These are phyloP conservation scores for Wickerhamomyces sp. DNA, from an alignment of 1,139 yeast genomes.

Conservation along the genomic window DNA sequence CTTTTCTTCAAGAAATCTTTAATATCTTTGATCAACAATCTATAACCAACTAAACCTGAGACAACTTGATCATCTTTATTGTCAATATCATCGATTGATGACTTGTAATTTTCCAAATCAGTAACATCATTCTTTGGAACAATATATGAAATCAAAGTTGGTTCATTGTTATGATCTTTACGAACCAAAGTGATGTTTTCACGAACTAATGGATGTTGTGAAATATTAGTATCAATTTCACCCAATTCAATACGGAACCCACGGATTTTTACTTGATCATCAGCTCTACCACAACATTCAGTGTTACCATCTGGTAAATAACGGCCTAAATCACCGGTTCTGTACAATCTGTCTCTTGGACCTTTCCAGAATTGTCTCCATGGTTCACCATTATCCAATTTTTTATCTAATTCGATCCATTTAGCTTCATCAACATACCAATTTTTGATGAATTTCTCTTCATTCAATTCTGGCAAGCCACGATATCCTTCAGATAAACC, in stretches of 20 bases:
- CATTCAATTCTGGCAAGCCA: conserved; percentile 83
- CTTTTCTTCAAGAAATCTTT: conserved; percentile 79
- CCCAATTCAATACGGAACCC: conserved; percentile 98
- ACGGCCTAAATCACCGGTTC: conserved; percentile 97
- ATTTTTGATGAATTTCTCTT: conserved; percentile 79
- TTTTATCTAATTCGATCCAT: conserved; percentile 55
- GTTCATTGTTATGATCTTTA: conserved; percentile 89
- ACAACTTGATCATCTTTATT: conserved; percentile 61
- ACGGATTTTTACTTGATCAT: conserved; percentile 96
- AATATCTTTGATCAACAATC: conserved; percentile 74
- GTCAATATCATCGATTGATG: conserved; percentile 38
- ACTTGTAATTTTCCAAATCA: conserved; percentile 49
- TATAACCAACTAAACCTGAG: conserved; percentile 70
- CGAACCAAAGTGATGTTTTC: conserved; percentile 92
- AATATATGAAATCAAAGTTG: conserved; percentile 82
- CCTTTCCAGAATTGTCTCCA: conserved; percentile 89
- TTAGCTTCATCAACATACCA: conserved; percentile 71
- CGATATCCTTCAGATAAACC: conserved; percentile 97
- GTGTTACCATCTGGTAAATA: conserved; percentile 96
- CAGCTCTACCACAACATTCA: conserved; percentile 98
- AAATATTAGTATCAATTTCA: conserved; percentile 94
- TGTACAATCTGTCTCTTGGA: conserved; percentile 89
- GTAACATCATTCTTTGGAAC: conserved; percentile 71
- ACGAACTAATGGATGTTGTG: conserved; percentile 87
- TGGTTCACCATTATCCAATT: conserved; percentile 36